Evolutionary conservation across 495 filamentous ascomycete genomes (phyloP).

Genomic region (Evernia prunastri): DNA sequence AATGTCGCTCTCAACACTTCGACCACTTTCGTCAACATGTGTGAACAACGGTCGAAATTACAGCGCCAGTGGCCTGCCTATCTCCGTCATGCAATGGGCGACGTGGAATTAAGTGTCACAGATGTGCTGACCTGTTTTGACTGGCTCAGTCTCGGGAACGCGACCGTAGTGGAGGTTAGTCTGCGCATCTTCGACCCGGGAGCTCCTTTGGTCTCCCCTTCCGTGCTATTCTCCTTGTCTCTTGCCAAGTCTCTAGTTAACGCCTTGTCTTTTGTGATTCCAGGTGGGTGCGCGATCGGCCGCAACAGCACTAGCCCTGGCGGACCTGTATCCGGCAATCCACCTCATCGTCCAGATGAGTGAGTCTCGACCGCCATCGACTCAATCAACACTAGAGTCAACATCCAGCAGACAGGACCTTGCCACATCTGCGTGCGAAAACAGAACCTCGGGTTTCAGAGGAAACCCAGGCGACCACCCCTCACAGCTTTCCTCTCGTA

Average conservation of each 20-base stretch:
- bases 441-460: background rate
- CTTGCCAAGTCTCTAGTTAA: slow-evolving; percentile 3
- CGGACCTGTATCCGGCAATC: slow-evolving; percentile 30
- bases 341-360: slow-evolving; percentile 20
- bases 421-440: background rate
- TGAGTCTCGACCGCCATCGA: background rate
- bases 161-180: slow-evolving; percentile 33
- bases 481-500: slow-evolving; percentile 12
- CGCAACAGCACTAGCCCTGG: slow-evolving; percentile 24
- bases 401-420: background rate
- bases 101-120: slow-evolving; percentile 22
- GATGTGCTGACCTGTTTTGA: slow-evolving; percentile 30
- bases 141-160: slow-evolving; percentile 26
- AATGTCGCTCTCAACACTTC: slow-evolving; percentile 29
- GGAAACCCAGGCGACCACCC: background rate
- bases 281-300: slow-evolving; percentile 29
- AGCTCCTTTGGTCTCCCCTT: no score
- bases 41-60: slow-evolving; percentile 28
- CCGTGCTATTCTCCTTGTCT: background rate
- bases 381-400: background rate
- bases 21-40: slow-evolving; percentile 18
- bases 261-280: slow-evolving; percentile 1
- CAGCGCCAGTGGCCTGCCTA: slow-evolving; percentile 34
- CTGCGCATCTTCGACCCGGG: no score
- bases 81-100: slow-evolving; percentile 24